phyloP scores from a whole-genome alignment of 2,329 filamentous ascomycete genomes.

The Talaromyces sp. region DNA sequence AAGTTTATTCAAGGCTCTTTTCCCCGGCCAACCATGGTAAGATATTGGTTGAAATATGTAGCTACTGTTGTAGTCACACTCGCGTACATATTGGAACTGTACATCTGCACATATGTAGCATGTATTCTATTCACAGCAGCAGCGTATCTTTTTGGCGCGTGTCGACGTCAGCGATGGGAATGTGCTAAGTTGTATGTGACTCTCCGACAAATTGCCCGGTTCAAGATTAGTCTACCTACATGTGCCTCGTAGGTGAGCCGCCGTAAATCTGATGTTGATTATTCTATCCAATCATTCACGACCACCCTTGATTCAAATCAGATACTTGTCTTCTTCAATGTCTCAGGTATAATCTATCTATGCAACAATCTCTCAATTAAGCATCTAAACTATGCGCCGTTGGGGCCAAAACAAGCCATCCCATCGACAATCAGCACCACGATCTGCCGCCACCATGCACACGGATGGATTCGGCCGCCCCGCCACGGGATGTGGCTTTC shows the following conservation, averaged over 20 bases:
- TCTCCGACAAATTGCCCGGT: background rate
- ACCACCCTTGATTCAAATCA: too few species aligned
- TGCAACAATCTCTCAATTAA: background rate
- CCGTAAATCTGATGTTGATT: background rate
- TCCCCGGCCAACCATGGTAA: background rate
- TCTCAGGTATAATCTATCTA: background rate
- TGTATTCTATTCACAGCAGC: too few species aligned
- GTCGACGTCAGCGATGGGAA: constrained; percentile 1
- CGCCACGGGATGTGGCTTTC: constrained; percentile 3
- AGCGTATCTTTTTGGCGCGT: too few species aligned
- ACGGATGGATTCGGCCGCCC: constrained; percentile 10
- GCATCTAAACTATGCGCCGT: constrained; percentile 10
- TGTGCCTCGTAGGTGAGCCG: background rate
- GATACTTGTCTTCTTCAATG: background rate
- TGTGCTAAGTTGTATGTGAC: background rate
- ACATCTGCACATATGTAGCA: too few species aligned
- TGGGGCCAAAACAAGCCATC: constrained; percentile 6
- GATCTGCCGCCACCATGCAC: constrained; percentile 19
- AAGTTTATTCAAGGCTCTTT: background rate
- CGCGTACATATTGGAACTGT: background rate
- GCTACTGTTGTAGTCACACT: background rate
- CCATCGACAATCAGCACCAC: constrained; percentile 12
- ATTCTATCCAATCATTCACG: background rate
- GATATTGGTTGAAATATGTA: background rate
- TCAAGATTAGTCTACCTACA: background rate